Base-by-base conservation (phyloP, 768 basidiomycete species). In the Mycena crocata region DNA sequence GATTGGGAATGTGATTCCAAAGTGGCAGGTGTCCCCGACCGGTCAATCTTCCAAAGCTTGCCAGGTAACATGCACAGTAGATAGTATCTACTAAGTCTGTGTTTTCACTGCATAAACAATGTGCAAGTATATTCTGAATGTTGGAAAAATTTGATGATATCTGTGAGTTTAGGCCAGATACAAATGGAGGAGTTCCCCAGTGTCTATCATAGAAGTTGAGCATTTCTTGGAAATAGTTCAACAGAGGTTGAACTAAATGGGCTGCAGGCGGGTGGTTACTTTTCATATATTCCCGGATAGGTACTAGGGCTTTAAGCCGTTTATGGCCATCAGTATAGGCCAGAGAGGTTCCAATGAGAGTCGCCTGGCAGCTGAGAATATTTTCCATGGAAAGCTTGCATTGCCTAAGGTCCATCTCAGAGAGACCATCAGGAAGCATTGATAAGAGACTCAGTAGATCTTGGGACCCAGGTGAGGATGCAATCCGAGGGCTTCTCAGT, bases 401-500 rank as follows among this genome's bases (percentile, higher is more conserved):
- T 23, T 35, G 12, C 17, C 42, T 14, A 15, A 64, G 23, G 12
- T 64, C 63, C 23, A 40, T 32, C 23, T 57, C 56, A 6, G 55
- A 42, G 39, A 64, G 44, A 8, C 63, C 63, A 31, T 64, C 63
- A 1, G 63, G 56, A 10, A 65, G 64, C 2, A 59, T 9, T 14
- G 64, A 58, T 13, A 65, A 24, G 19, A 65, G 49, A 14, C 48
- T 42, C 31, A 64, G 48, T 23, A 64, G 56, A 24, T 51, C 23
- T 14, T 28, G 50, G 3, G 56, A 48, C 24, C 45, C 12, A 4
- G 63, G 63, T 3, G 30, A 49, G 10, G 54, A 23, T 5, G 35
- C 23, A 3, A 64, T 42, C 30, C 49, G 63, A 7, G 63, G 63
- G 32, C 63, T 58, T n/a, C 40, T 31, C 9, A 64, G 49, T 19